Base-by-base conservation (phyloP, 139 green algal genomes). In the Chlorella sp. region DNA sequence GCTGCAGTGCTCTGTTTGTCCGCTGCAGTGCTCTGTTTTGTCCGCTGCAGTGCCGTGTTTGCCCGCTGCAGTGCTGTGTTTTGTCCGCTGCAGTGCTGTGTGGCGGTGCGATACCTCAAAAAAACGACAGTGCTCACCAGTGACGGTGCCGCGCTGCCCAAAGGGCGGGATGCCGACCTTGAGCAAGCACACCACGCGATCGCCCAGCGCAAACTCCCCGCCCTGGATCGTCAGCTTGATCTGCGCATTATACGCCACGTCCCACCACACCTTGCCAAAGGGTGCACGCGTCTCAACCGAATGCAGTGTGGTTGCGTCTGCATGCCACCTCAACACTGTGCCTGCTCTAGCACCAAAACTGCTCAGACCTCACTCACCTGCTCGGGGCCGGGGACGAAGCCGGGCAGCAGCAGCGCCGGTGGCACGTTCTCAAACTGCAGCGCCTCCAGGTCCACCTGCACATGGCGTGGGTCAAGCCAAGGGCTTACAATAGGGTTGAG, bases 341-440 rank as follows among this genome's bases (percentile, higher is more conserved):
- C 42, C 10, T 55, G 42, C 42, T 17, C 42, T 26, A 26, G 42
- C 42, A 26, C 42, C 42, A 10, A 55, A 34, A 59, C 30, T 35
- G 22, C 70, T n/a, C n/a, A n/a, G n/a, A n/a, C n/a, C n/a, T 27
- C 5, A 3, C 61, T 68, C 35, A 86, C 64, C 49, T 67, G 17
- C 67, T 77, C 64, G 0, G 80, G 62, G 51, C 71, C 72, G 0
- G 80, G 80, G 17, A 70, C 81, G 72, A 83, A 81, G 22, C 91
- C 91, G 17, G 87, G 84, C 75, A 97, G 80, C 71, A 97, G 81
- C 69, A 96, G 83, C 36, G 75, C 75, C 10, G 89, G 81, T 2
- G 82, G 67, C 68, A 97, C 92, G 35, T 87, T 85, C 72, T 96
- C 90, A 59, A 94, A 80, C 67, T 94, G 85, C 2, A 92, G 31